Percentiles rank a stretch among this genome's conserved stretches.
These are phyloP conservation scores for Trichaptum fuscoviolaceum DNA, from an alignment of 768 basidiomycete species.

Conservation along the genomic window DNA sequence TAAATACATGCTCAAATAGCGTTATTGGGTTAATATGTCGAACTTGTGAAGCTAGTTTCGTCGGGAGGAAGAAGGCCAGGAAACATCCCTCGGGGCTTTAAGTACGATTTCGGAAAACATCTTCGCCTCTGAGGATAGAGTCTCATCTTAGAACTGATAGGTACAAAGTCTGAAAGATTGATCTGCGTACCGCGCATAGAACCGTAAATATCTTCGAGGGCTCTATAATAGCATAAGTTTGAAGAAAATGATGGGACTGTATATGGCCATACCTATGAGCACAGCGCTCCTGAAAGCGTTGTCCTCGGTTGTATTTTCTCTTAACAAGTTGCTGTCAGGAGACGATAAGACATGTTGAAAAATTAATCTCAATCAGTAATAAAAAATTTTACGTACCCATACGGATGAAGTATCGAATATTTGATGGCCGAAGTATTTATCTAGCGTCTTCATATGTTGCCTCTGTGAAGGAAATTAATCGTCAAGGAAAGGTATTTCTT, in stretches of 20 bases:
- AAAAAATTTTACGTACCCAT: neutral
- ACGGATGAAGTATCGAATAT: constrained; percentile 1
- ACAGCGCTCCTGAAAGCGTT: constrained; percentile 2
- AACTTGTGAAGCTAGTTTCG: neutral
- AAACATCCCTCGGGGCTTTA: neutral
- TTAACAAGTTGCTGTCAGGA: neutral
- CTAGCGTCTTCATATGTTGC: constrained; percentile 1
- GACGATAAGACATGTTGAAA: neutral
- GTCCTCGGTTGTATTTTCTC: constrained; percentile 2
- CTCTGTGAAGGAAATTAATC: neutral
- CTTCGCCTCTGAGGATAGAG: neutral
- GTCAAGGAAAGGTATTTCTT: neutral
- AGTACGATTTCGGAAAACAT: neutral
- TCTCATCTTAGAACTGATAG: neutral
- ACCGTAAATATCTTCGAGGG: constrained; percentile 1
- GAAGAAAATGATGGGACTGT: neutral
- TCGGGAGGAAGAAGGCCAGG: neutral
- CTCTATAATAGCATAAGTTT: neutral
- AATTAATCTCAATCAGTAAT: neutral
- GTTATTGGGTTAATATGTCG: neutral
- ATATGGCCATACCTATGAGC: neutral
- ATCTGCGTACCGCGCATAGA: neutral
- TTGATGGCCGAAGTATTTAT: neutral
- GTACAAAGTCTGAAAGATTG: neutral
- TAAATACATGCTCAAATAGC: neutral